A percentile compares a stretch with the other conserved stretches of the same genome.
Conservation (phyloP, 2,329 filamentous ascomycete species). For the Ophiostoma sp. region DNA sequence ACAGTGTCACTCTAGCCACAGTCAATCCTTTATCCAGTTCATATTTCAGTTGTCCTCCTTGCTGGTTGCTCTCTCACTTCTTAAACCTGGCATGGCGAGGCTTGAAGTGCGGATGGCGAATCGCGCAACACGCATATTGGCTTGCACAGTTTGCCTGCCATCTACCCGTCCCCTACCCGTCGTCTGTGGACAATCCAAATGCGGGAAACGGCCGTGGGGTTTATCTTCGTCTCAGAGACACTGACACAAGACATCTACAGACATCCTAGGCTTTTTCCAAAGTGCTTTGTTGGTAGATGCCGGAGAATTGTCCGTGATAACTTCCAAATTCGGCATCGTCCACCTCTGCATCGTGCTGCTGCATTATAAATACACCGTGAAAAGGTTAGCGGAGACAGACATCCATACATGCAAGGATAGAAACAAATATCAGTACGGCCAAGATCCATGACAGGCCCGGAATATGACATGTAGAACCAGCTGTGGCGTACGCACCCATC, state of each 20-base stretch:
- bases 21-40: too few species aligned
- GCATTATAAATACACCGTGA: background rate
- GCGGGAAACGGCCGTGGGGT: background rate
- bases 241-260: too few species aligned
- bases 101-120: constrained; percentile 8
- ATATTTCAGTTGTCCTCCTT: background rate
- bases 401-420: background rate
- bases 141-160: background rate
- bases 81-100: background rate
- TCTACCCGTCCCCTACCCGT: constrained; percentile 4
- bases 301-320: background rate
- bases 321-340: background rate
- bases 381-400: background rate
- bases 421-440: too few species aligned
- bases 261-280: too few species aligned
- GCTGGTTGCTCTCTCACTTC: too few species aligned
- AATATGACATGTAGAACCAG: background rate
- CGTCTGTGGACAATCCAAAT: background rate
- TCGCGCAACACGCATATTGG: background rate
- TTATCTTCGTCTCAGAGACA: background rate
- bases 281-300: background rate
- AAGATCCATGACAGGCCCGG: background rate
- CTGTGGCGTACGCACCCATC: background rate
- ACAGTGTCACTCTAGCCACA: background rate
- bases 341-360: background rate